Percentiles rank a stretch among this genome's conserved stretches.
Evolutionary conservation across 2,329 filamentous ascomycete species (phyloP).

Genomic region (Mycosphaerelloides madeirae): DNA sequence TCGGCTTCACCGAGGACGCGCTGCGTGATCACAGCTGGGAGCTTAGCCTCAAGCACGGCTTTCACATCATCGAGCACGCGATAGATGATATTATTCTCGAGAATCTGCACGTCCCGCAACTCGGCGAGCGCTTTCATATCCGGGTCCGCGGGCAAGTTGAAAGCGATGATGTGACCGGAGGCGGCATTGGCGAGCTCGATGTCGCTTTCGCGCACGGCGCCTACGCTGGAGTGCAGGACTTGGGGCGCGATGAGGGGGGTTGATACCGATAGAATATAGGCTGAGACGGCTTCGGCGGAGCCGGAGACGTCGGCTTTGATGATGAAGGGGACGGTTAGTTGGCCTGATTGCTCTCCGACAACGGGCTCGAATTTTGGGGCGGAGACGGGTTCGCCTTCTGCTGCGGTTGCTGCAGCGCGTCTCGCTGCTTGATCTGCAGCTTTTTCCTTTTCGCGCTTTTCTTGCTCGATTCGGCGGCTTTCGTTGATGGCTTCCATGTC

Average conservation of each 20-base stretch:
- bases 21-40: slow-evolving; percentile 62
- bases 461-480: slow-evolving; percentile 52
- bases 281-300: slow-evolving; percentile 83
- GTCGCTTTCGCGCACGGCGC: slow-evolving; percentile 77
- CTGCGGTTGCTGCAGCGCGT: slow-evolving; percentile 9
- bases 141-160: slow-evolving; percentile 69
- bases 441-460: slow-evolving; percentile 58
- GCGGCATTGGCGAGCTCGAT: slow-evolving; percentile 80
- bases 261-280: slow-evolving; percentile 70
- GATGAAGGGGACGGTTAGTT: slow-evolving; percentile 68
- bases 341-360: slow-evolving; percentile 43
- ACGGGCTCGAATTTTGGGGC: slow-evolving; percentile 24
- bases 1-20: slow-evolving; percentile 85
- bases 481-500: slow-evolving; percentile 77
- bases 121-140: slow-evolving; percentile 65
- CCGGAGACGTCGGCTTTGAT: slow-evolving; percentile 91
- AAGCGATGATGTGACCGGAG: slow-evolving; percentile 72
- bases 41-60: slow-evolving; percentile 61
- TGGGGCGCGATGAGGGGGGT: slow-evolving; percentile 77
- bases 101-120: slow-evolving; percentile 65
- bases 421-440: slow-evolving; percentile 36
- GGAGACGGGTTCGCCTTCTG: slow-evolving; percentile 20
- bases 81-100: slow-evolving; percentile 86
- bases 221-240: slow-evolving; percentile 72
- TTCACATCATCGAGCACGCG: slow-evolving; percentile 69